Percentiles rank a stretch among this genome's conserved stretches.
phyloP scores from a whole-genome alignment of 495 filamentous ascomycete genomes.

The Penicillium cinerascens region DNA sequence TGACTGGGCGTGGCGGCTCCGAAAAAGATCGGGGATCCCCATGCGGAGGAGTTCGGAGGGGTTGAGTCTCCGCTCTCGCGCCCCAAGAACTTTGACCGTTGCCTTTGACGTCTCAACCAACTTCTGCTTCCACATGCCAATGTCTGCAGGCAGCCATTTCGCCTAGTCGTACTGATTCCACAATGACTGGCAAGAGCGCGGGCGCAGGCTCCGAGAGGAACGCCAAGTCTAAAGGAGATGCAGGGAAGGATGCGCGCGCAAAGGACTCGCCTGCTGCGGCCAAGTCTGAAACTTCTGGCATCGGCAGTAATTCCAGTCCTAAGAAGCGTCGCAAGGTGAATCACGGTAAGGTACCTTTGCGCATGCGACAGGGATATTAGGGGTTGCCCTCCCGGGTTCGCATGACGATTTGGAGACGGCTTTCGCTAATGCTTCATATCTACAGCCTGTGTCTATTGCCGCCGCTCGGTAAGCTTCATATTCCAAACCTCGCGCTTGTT shows the following conservation, averaged over 20 bases:
- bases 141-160: constrained; percentile 36
- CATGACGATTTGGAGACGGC: constrained; percentile 23
- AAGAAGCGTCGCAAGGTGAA: constrained; percentile 99
- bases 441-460: constrained; percentile 97
- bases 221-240: constrained; percentile 23
- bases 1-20: constrained; percentile 5
- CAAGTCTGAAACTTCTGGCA: constrained; percentile 37
- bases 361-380: constrained; percentile 30
- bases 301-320: constrained; percentile 54
- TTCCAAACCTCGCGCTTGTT: neutral
- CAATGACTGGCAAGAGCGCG: constrained; percentile 40
- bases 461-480: constrained; percentile 82
- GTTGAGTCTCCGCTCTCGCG: constrained; percentile 28
- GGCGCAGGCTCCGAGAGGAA: constrained; percentile 25
- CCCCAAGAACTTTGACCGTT: constrained; percentile 14
- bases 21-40: constrained; percentile 20
- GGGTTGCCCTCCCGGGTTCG: constrained; percentile 31
- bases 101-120: constrained; percentile 4
- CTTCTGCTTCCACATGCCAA: constrained; percentile 5
- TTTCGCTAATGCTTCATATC: constrained; percentile 27
- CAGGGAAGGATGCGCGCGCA: constrained; percentile 28
- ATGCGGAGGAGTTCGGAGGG: constrained; percentile 41
- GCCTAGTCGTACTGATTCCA: constrained; percentile 8
- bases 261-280: constrained; percentile 33
- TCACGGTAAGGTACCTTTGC: constrained; percentile 70